A percentile compares a stretch with the other conserved stretches of the same genome.
phyloP scores from a whole-genome alignment of 1,284 basidiomycete genomes.

The Rhodotorula glutinis region DNA sequence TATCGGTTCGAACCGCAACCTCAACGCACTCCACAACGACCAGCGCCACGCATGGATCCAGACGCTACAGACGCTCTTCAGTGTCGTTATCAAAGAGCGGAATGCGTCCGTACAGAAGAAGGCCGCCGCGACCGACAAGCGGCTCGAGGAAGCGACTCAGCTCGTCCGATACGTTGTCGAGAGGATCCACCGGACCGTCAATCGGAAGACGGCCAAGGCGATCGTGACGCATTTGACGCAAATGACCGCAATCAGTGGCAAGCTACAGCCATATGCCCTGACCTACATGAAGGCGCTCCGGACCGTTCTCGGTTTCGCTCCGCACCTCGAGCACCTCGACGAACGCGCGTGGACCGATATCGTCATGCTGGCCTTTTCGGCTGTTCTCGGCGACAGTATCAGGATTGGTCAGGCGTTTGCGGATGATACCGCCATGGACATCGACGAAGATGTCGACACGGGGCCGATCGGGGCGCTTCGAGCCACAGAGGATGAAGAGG shows the following conservation, averaged over 20 bases:
- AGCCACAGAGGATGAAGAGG: conserved; percentile 13
- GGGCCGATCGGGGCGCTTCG: conserved; percentile 3
- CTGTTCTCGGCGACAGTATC: conserved; percentile 65
- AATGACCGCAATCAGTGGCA: conserved; percentile 56
- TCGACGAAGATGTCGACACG: conserved; percentile 10
- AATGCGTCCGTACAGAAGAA: conserved; percentile 55
- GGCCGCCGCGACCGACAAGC: conserved; percentile 53
- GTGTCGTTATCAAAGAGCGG: conserved; percentile 63
- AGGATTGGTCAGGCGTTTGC: conserved; percentile 44
- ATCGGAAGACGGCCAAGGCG: conserved; percentile 56
- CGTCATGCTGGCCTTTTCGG: conserved; percentile 70
- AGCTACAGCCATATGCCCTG: conserved; percentile 64
- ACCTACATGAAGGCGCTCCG: conserved; percentile 78
- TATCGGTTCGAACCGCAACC: conserved; percentile 59
- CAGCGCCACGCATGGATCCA: conserved; percentile 58
- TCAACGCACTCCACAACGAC: conserved; percentile 56
- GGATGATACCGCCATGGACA: conserved; percentile 43
- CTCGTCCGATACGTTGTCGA: conserved; percentile 69
- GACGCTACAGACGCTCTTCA: conserved; percentile 71
- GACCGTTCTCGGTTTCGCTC: conserved; percentile 60
- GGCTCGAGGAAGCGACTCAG: conserved; percentile 64
- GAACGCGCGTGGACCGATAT: conserved; percentile 64
- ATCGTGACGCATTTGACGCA: conserved; percentile 67
- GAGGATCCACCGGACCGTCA: conserved; percentile 57
- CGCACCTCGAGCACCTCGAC: conserved; percentile 75